Base-by-base conservation (phyloP, 306 rosid species). In the Vicia faba region DNA sequence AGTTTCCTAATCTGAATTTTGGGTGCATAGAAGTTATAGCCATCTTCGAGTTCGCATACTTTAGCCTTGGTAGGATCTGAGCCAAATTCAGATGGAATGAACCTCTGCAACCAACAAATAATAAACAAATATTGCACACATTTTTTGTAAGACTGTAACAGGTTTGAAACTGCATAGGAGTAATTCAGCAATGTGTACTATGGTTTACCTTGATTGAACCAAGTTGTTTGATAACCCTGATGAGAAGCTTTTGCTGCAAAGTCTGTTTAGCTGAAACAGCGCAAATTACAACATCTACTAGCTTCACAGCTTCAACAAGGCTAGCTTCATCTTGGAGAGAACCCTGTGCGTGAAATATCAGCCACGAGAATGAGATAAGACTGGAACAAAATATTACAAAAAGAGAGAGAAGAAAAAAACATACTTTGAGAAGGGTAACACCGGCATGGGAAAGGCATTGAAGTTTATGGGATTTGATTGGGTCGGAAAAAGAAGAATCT, bases 41-140 rank as follows among this genome's bases (percentile, higher is more conserved):
- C 68, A 64, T 56, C 74, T 12, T 64, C 89, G 75, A 84, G 78
- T 18, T 68, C 73, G 36, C 77, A 71, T 19, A 84, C 78, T 38
- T 51, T 83, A 70, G 81, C 88, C 77, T 59, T 81, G 46, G 78
- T 86, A 9, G 95, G 88, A 68, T 91, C 97, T 41, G 80, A 58
- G 57, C 97, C 97, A 70, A 88, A 91, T 75, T 91, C 96, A 18
- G 96, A 79, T 13, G 91, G 95, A 64, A 86, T 64, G 57, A 91
- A 91, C 74, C 91, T 86, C 92, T 89, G 84, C 69, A 67, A 3
- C 13, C 59, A 51, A 63, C 60, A 73, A 55, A 26, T 19, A 76
- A 20, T 16, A 66, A 66, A 25, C 4, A 8, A 28, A 57, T 68
- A 68, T 25, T 64, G 15, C 62, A 20, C 69, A 55, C 49, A 28